Conservation (phyloP, 1,139 yeast genomes). For the Hemisphaericaspora xylofermentans region DNA sequence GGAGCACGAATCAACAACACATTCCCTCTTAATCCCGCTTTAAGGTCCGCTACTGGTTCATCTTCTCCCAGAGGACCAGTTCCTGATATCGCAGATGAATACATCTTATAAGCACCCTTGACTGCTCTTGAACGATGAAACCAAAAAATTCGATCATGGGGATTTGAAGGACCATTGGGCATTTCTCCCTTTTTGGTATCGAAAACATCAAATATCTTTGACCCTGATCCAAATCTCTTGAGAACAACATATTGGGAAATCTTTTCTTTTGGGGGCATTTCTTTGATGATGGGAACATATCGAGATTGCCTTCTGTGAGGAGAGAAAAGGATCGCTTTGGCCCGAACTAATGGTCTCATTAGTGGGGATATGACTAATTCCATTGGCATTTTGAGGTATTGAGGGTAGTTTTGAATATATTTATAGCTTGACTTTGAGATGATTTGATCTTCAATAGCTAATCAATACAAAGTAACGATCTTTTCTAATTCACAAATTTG, state of each 20-base stretch:
- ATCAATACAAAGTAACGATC: too few species aligned
- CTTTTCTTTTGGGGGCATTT: conserved; percentile 29
- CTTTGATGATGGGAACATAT: conserved; percentile 54
- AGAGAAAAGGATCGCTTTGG: conserved; percentile 52
- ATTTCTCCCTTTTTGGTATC: conserved; percentile 39
- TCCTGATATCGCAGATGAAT: conserved; percentile 34
- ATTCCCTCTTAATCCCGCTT: conserved; percentile 62
- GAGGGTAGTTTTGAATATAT: background rate
- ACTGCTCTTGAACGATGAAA: conserved; percentile 61
- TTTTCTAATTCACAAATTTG: background rate
- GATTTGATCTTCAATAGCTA: too few species aligned
- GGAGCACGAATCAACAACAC: conserved; percentile 53
- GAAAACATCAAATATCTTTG: conserved; percentile 54
- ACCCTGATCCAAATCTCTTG: conserved; percentile 58
- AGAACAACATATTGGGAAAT: conserved; percentile 46
- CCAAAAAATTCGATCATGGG: conserved; percentile 45
- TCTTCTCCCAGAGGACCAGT: conserved; percentile 49
- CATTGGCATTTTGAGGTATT: conserved; percentile 45
- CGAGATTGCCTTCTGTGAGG: conserved; percentile 59
- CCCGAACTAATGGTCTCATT: conserved; percentile 58
- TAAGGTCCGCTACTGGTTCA: conserved; percentile 55
- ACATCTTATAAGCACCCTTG: conserved; percentile 63
- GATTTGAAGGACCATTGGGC: conserved; percentile 38
- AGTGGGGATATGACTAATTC: conserved; percentile 58
- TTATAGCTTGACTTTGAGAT: background rate